Conservation (phyloP, 225 moss, liverwort and hornwort genomes). For the Sphagnum tenellum region DNA sequence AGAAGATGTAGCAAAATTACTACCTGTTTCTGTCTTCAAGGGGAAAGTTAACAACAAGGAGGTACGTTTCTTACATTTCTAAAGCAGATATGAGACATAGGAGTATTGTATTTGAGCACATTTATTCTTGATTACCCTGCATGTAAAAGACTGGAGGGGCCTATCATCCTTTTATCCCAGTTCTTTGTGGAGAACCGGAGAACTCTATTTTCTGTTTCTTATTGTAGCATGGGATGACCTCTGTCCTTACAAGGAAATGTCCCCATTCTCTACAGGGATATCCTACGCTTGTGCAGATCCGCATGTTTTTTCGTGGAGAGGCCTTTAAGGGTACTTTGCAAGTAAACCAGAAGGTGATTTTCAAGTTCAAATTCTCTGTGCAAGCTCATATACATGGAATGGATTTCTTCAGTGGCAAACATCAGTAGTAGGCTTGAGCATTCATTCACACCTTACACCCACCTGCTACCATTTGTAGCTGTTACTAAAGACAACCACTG, state of each 20-base stretch:
- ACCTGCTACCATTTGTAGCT: neutral
- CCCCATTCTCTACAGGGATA: constrained; percentile 24
- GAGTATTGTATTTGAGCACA: too few relatives aligned
- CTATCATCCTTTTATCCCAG: too few relatives aligned
- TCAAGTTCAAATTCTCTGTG: neutral
- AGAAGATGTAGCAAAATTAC: constrained; percentile 30
- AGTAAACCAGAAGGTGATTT: constrained; percentile 47
- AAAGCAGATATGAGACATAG: constrained; percentile 3
- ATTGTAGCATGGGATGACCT: too few relatives aligned
- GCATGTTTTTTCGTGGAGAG: constrained; percentile 43
- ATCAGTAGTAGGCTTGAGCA: neutral
- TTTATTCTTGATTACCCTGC: too few relatives aligned
- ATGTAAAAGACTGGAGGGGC: too few relatives aligned
- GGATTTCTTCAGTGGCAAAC: neutral
- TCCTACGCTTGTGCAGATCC: constrained; percentile 36
- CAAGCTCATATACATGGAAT: neutral
- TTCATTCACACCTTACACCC: neutral
- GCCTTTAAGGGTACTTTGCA: constrained; percentile 47
- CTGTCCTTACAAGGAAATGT: too few relatives aligned
- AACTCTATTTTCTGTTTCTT: too few relatives aligned
- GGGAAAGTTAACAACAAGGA: constrained; percentile 28
- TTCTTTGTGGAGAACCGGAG: too few relatives aligned
- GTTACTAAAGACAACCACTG: neutral
- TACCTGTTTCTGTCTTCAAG: constrained; percentile 39
- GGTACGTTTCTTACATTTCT: constrained; percentile 10